A percentile compares a stretch with the other conserved stretches of the same genome.
Evolutionary conservation across 2,329 filamentous ascomycete species (phyloP).

Genomic region (Apiospora kogelbergensis): DNA sequence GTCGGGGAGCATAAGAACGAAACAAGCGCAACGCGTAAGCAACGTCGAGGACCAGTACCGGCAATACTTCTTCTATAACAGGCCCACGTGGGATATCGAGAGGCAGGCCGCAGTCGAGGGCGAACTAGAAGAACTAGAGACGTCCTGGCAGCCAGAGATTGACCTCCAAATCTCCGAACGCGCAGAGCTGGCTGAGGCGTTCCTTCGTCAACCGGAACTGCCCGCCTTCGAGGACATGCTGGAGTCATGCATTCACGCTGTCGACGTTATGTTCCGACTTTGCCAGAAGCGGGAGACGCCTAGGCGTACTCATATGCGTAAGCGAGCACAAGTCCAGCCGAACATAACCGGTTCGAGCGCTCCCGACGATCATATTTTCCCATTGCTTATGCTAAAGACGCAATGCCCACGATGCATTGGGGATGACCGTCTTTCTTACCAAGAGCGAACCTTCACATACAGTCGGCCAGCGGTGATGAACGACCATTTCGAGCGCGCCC

Average conservation of each 20-base stretch:
- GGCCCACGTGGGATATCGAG: conserved; percentile 29
- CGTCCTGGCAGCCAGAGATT: conserved; percentile 17
- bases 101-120: conserved; percentile 20
- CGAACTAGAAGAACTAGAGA: conserved; percentile 14
- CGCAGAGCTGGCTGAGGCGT: conserved; percentile 17
- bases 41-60: conserved; percentile 23
- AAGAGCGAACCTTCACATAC: conserved; percentile 19
- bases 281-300: conserved; percentile 16
- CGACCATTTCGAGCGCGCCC: conserved; percentile 23
- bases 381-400: conserved; percentile 19
- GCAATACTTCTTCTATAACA: conserved; percentile 29
- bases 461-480: conserved; percentile 20
- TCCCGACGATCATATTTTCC: conserved; percentile 17
- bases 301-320: conserved; percentile 10
- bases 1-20: conserved; percentile 22
- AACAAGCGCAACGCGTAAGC: conserved; percentile 18
- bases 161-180: conserved; percentile 19
- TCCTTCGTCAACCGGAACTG: conserved; percentile 17
- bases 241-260: conserved; percentile 15
- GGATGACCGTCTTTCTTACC: conserved; percentile 15
- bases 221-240: conserved; percentile 13
- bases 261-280: conserved; percentile 16
- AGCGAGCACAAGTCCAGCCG: conserved; percentile 6
- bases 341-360: conserved; percentile 11
- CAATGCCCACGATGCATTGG: conserved; percentile 22